These are phyloP conservation scores for Yamadazyma spencermartinsiae DNA, from an alignment of 1,139 yeast genomes.

Conservation along the genomic window DNA sequence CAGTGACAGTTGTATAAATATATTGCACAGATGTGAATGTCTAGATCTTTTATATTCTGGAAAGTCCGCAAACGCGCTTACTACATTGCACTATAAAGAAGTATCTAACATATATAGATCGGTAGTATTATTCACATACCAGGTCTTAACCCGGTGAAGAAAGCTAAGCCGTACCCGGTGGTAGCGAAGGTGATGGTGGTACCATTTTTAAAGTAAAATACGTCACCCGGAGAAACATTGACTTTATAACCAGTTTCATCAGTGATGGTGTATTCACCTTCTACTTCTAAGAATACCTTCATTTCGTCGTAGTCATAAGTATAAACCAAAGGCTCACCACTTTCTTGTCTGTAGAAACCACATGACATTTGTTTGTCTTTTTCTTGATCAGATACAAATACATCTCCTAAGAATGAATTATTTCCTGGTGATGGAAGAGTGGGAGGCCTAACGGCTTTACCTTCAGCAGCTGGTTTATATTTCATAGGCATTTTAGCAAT, in stretches of 20 bases:
- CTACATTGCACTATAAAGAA: not conserved
- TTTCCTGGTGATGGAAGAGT: constrained; percentile 56
- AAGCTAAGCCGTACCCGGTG: constrained; percentile 65
- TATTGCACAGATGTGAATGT: not conserved
- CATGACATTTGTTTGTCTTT: constrained; percentile 58
- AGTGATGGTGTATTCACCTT: constrained; percentile 59
- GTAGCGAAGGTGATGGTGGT: constrained; percentile 66
- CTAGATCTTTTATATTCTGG: constrained; percentile 5
- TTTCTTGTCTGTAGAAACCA: constrained; percentile 69
- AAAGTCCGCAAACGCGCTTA: constrained; percentile 3
- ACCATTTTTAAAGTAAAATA: constrained; percentile 66
- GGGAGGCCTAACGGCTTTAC: constrained; percentile 57
- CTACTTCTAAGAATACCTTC: constrained; percentile 66
- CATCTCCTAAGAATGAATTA: constrained; percentile 68
- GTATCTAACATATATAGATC: too few relatives aligned
- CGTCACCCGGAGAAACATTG: constrained; percentile 62
- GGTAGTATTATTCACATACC: too few relatives aligned
- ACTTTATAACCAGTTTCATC: constrained; percentile 65
- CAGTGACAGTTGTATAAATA: too few relatives aligned
- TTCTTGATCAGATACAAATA: constrained; percentile 58
- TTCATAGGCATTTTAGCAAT: constrained; percentile 59
- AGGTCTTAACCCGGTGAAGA: constrained; percentile 66
- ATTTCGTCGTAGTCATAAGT: constrained; percentile 67
- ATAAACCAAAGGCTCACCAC: constrained; percentile 66
- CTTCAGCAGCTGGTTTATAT: constrained; percentile 55